Evolutionary conservation across 73 alveolate species (phyloP), one percentile per base, ranked within the genome.

Genomic region (Uronychia binucleata): DNA sequence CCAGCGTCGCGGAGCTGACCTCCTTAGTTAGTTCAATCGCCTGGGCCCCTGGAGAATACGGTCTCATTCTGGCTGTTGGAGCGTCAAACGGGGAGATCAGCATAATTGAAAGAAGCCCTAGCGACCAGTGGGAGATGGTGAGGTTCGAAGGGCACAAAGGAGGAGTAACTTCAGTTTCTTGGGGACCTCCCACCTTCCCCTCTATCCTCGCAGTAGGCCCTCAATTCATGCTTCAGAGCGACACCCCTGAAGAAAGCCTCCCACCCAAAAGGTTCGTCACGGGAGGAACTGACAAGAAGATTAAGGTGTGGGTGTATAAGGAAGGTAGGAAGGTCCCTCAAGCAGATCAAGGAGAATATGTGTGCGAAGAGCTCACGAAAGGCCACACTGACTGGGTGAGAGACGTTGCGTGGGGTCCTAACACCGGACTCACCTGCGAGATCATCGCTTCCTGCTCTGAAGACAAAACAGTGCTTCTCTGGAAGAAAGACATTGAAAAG

Each of bases 41-140:
- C 82, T 96, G 90, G 90, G 91, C 97, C 5, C 99, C 99, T 34
- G 80, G 93, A 89, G 94, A 94, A 79, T 89, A 86, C 84, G 98
- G 99, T 25, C 86, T 96, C 80, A 75, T 84, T 30, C 58, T 96
- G 33, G 88, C 94, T 28, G 93, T 93, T 34, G 98, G 97, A 11
- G 30, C 95, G 0, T 75, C 84, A 1, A 93, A 92, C 83, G 99
- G 99, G 0, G 77, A 89, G 34, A 85, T 96, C n/a, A 77, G 86
- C 57, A 81, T 96, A 34, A 93, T 94, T 58, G 87, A 86, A 87
- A 75, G 90, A n/a, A 80, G 80, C 26, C 77, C 78, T 0, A 90
- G 67, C 33, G 94, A 87, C 58, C 32, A 79, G 26, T 90, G 96
- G 96, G 83, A 33, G 13, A 5, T 25, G 27, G 26, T 29, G 5